A percentile compares a stretch with the other conserved stretches of the same genome.
Conservation (phyloP, 768 basidiomycete species). For the Boletus reticulatus region DNA sequence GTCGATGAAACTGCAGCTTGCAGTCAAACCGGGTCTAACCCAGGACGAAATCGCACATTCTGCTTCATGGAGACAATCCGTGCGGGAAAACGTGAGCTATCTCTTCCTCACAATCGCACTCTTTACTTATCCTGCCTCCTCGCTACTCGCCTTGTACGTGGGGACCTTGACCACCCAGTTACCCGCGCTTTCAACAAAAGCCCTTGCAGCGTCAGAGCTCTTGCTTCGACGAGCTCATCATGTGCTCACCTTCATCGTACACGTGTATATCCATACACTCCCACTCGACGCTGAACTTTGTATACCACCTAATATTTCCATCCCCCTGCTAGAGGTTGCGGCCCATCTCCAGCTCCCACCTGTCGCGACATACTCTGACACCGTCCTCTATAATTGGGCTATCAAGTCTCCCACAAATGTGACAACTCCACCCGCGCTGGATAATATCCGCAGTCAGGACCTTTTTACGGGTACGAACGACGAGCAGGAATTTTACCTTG, state of each 20-base stretch:
- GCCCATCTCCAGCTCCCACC: conserved; percentile 77
- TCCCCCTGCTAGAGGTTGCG: conserved; percentile 75
- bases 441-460: conserved; percentile 63
- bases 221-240: conserved; percentile 69
- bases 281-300: conserved; percentile 47
- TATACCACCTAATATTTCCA: conserved; percentile 68
- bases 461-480: conserved; percentile 77
- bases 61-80: conserved; percentile 50
- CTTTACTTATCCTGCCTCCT: neutral
- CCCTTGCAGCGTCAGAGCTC: conserved; percentile 49
- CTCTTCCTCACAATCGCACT: neutral
- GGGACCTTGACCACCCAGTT: conserved; percentile 40
- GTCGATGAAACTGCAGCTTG: conserved; percentile 52
- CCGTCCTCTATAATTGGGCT: conserved; percentile 86
- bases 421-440: conserved; percentile 37
- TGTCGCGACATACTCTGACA: conserved; percentile 86
- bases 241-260: conserved; percentile 69
- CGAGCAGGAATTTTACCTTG: conserved; percentile 86
- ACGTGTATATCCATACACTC: conserved; percentile 74
- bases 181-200: conserved; percentile 46
- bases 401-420: conserved; percentile 29
- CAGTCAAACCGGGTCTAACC: conserved; percentile 39
- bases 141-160: neutral
- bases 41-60: conserved; percentile 40
- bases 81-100: conserved; percentile 45